phyloP scores from a whole-genome alignment of 495 filamentous ascomycete genomes.

The Neurospora sp. region DNA sequence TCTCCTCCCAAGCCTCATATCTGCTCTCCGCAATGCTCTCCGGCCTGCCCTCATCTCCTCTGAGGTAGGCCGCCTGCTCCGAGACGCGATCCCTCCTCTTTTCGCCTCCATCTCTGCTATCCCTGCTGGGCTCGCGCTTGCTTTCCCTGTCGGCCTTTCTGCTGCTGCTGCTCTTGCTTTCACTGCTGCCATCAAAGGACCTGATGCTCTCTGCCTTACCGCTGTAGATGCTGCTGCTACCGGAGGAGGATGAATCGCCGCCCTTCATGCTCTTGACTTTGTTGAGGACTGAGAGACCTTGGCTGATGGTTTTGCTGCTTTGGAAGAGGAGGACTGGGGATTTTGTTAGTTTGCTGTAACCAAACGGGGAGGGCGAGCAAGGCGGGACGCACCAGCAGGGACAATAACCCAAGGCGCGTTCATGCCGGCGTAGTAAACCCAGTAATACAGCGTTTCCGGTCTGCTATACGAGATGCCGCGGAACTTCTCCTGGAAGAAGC shows the following conservation, averaged over 20 bases:
- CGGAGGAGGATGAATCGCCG: not conserved
- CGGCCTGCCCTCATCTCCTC: not conserved
- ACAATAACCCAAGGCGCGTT: conserved; percentile 82
- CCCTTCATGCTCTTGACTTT: not conserved
- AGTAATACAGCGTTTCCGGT: conserved; percentile 75
- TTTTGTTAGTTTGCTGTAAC: not conserved
- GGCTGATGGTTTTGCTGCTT: not conserved
- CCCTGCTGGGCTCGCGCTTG: not conserved
- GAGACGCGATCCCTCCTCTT: not conserved
- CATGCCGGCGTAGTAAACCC: conserved; percentile 79
- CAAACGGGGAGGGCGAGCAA: not conserved
- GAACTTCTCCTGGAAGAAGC: conserved; percentile 54
- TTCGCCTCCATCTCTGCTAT: not conserved
- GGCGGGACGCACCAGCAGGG: conserved; percentile 34
- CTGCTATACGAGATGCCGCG: conserved; percentile 52
- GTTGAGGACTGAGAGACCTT: not conserved
- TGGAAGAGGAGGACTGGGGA: not conserved
- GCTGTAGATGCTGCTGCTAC: not conserved
- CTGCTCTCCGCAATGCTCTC: not conserved
- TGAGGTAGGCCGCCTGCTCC: not conserved
- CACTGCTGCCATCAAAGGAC: not conserved
- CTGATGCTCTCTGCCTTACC: not conserved
- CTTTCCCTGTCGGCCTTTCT: not conserved
- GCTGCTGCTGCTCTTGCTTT: not conserved
- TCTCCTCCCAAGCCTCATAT: not conserved